Base-by-base conservation (phyloP, 257 asterid genomes). In the Solanum piurae region DNA sequence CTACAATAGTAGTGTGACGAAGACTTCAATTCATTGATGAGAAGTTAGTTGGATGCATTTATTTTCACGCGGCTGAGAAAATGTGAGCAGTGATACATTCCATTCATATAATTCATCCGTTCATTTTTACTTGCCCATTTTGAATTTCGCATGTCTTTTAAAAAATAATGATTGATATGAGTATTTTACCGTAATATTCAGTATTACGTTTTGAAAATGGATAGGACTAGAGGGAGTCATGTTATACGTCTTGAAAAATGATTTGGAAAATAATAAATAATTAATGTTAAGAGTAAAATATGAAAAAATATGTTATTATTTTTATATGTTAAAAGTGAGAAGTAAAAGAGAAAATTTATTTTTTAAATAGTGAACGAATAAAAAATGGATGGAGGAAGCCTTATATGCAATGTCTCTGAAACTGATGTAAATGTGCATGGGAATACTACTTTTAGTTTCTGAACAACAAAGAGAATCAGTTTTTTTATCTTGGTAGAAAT, bases 11-110 rank as follows among this genome's bases (percentile, higher is more conserved):
- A 46, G n/a, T 55, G 64, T 55, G 64, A 55, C n/a, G 64, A 27
- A 27, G 64, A 76, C 83, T 62, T 62, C 69, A 60, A 60, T 60
- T 60, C 37, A 80, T 80, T 29, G 7, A 46, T 86, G 84, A 27
- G 68, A 58, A 40, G 60, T 76, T 86, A 40, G 88, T 25, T 87
- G 71, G 66, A 3, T 87, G 80, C 89, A 87, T 87, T 87, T 44
- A 87, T 7, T 80, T 27, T 46, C 42, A 80, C 85, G 85, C 85
- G 85, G 85, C 85, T 1, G 27, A 46, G 29, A 46, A 18, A 80
- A 64, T 80, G 12, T 46, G 29, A 80, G 85, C 85, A 29, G 29
- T 46, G n/a, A 73, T 33, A 27, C 6, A 46, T 10, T 55, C 25
- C 64, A 20, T 55, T 55, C 2, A 9, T 55, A 55, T 55, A 1